These are phyloP conservation scores for Microbotryum saponariae DNA, from an alignment of 1,284 basidiomycete genomes.

Conservation along the genomic window DNA sequence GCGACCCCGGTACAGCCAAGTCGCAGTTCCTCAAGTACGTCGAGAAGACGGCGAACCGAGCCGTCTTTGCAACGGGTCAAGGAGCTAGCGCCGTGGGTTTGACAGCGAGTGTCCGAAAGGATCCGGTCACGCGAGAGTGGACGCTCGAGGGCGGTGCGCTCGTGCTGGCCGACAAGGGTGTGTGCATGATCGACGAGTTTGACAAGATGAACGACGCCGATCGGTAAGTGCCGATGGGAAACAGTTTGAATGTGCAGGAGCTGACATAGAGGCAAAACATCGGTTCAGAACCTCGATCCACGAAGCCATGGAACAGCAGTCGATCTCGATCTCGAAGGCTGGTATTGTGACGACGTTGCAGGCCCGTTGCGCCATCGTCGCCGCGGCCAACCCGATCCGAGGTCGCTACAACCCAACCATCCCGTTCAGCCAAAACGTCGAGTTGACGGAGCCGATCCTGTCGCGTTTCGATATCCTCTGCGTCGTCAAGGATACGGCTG, in stretches of 20 bases:
- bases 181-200: constrained; percentile 97
- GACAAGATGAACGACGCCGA: constrained; percentile 99
- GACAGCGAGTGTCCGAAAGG: constrained; percentile 94
- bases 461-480: constrained; percentile 98
- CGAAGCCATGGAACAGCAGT: constrained; percentile 99
- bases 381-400: constrained; percentile 93
- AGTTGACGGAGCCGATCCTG: constrained; percentile 94
- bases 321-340: constrained; percentile 98
- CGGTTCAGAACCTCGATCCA: constrained; percentile 80
- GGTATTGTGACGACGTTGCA: constrained; percentile 96
- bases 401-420: constrained; percentile 96
- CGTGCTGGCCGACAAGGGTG: constrained; percentile 97
- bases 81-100: constrained; percentile 97
- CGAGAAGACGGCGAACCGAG: constrained; percentile 94
- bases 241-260: background rate
- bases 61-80: constrained; percentile 97
- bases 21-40: constrained; percentile 99
- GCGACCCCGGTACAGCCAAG: constrained; percentile 97
- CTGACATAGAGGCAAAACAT: background rate
- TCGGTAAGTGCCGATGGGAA: constrained; percentile 23
- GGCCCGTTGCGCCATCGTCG: constrained; percentile 93
- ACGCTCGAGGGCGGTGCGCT: constrained; percentile 95
- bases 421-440: constrained; percentile 96
- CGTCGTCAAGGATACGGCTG: constrained; percentile 95
- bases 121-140: constrained; percentile 96